phyloP scores from a whole-genome alignment of 2,329 filamentous ascomycete species.

The Colletotrichum endophyticum region DNA sequence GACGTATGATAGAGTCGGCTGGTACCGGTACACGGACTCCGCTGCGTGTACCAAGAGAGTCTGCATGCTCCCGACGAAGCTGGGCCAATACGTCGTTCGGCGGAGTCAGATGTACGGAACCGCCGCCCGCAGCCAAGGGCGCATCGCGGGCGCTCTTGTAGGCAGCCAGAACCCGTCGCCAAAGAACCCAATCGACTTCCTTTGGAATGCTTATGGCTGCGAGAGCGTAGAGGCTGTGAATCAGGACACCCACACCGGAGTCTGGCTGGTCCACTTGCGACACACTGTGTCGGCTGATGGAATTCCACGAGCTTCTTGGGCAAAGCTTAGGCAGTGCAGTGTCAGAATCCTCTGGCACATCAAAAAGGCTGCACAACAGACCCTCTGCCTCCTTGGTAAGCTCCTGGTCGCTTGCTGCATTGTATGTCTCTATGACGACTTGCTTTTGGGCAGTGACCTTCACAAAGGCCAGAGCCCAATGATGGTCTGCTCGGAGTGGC shows the following conservation, averaged over 20 bases:
- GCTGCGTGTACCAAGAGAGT: not conserved
- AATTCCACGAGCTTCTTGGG: not conserved
- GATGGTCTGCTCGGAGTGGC: not conserved
- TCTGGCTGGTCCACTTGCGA: not conserved
- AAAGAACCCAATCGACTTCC: not conserved
- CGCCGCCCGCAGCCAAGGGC: not conserved
- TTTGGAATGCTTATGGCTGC: not conserved
- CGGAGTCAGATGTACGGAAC: not conserved
- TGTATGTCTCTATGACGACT: not conserved
- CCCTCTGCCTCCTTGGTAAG: not conserved
- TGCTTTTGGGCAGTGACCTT: not conserved
- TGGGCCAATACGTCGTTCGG: not conserved
- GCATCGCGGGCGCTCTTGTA: not conserved
- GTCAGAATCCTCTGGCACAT: not conserved
- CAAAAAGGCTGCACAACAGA: not conserved
- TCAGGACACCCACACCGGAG: not conserved
- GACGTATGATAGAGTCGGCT: not conserved
- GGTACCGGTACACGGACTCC: not conserved
- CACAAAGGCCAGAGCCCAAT: not conserved
- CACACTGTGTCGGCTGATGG: not conserved
- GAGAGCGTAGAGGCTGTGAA: not conserved
- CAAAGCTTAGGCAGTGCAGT: not conserved
- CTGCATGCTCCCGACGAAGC: not conserved
- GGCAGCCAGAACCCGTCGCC: not conserved
- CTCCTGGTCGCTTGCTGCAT: not conserved